A percentile compares a stretch with the other conserved stretches of the same genome.
Evolutionary conservation across 1,284 basidiomycete species (phyloP).

Genomic region (Volvariella surrecta): DNA sequence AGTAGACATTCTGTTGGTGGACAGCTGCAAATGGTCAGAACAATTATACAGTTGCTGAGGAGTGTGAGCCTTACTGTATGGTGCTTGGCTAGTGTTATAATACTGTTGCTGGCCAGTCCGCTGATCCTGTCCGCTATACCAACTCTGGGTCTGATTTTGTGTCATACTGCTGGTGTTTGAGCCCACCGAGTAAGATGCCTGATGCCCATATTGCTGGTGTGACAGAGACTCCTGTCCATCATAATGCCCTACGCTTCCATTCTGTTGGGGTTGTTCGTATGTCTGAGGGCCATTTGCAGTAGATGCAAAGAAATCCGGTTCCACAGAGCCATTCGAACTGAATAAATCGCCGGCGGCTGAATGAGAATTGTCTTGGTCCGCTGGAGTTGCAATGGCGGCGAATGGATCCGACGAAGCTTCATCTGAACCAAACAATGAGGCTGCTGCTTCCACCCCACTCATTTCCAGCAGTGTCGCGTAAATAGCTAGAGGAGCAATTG

Average conservation of each 20-base stretch:
- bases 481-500: background rate
- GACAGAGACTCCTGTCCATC: conserved; percentile 7
- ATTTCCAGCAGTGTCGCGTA: conserved; percentile 22
- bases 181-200: background rate
- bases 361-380: conserved; percentile 13
- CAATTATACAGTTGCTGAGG: background rate
- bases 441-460: conserved; percentile 65
- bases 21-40: conserved; percentile 2
- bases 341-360: conserved; percentile 19
- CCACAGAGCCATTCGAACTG: conserved; percentile 8
- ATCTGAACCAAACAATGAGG: conserved; percentile 64
- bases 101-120: conserved; percentile 8
- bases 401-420: conserved; percentile 59
- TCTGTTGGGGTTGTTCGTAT: conserved; percentile 6
- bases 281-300: conserved; percentile 3
- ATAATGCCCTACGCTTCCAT: conserved; percentile 1
- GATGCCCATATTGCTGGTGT: background rate
- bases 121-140: conserved; percentile 13
- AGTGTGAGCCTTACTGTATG: too few relatives aligned
- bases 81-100: background rate
- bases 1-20: conserved; percentile 4
- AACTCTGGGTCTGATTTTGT: conserved; percentile 9
- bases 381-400: conserved; percentile 34
- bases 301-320: background rate
- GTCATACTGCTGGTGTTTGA: background rate